Conservation (phyloP, 331 rosid genomes). For the Quercus lobata region DNA sequence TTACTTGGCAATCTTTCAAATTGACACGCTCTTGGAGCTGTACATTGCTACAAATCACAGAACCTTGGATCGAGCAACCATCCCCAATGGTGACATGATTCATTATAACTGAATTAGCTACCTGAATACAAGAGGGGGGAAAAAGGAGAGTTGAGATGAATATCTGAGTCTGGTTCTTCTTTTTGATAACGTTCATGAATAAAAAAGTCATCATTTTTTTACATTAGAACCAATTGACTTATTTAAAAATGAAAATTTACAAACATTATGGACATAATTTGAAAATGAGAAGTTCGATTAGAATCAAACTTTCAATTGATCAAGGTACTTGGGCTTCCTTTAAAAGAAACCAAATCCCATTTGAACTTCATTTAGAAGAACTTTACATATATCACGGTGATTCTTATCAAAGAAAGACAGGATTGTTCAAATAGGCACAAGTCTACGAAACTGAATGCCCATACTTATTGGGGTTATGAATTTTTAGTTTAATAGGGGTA, state of each 20-base stretch:
- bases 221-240: too few species aligned
- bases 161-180: neutral
- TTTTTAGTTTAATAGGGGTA: neutral
- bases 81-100: conserved; percentile 92
- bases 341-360: too few species aligned
- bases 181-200: too few species aligned
- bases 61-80: conserved; percentile 88
- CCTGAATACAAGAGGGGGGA: conserved; percentile 33
- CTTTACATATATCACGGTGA: too few species aligned
- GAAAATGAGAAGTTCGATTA: too few species aligned
- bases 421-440: neutral
- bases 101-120: conserved; percentile 88
- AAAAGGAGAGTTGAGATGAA: neutral
- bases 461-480: neutral
- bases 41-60: conserved; percentile 88
- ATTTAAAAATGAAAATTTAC: too few species aligned
- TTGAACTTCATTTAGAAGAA: too few species aligned
- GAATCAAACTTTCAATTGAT: too few species aligned
- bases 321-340: too few species aligned
- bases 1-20: conserved; percentile 91
- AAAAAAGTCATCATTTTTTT: too few species aligned
- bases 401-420: too few species aligned
- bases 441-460: neutral
- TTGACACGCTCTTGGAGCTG: conserved; percentile 93
- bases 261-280: too few species aligned